Evolutionary conservation across 805 yeast species (phyloP).

Genomic region (Sungouiella thailandica): DNA sequence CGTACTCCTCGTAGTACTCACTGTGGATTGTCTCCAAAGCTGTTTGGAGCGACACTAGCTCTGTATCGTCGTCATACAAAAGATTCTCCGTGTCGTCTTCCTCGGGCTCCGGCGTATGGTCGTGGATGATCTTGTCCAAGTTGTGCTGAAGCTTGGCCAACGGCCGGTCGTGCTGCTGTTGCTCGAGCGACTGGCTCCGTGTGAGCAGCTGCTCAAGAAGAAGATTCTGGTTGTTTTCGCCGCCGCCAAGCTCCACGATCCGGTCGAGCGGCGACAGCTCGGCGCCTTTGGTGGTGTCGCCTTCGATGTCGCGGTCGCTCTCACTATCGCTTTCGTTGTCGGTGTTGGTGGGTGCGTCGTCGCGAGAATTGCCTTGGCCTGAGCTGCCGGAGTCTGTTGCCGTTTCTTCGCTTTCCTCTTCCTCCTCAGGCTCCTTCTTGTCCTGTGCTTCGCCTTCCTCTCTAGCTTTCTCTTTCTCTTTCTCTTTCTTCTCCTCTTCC

Average conservation of each 20-base stretch:
- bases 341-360: conserved; percentile 3
- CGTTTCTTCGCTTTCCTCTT: not conserved
- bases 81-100: conserved; percentile 44
- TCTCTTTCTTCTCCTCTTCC: too few species aligned
- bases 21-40: conserved; percentile 63
- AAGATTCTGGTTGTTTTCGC: conserved; percentile 44
- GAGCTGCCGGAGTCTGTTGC: conserved; percentile 6
- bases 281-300: too few species aligned
- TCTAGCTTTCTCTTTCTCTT: conserved; percentile 7
- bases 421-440: conserved; percentile 3
- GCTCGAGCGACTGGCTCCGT: conserved; percentile 67
- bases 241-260: conserved; percentile 45
- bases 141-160: conserved; percentile 76
- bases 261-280: conserved; percentile 43
- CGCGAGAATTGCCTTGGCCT: too few species aligned
- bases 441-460: conserved; percentile 19
- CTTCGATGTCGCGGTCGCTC: too few species aligned
- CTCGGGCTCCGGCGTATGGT: conserved; percentile 17
- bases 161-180: conserved; percentile 78
- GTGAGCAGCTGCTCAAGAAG: conserved; percentile 55
- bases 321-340: conserved; percentile 7
- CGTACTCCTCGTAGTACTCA: conserved; percentile 46
- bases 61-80: conserved; percentile 76
- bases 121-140: conserved; percentile 47
- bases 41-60: conserved; percentile 56